Conservation (phyloP, 768 basidiomycete genomes). For the Auricularia sp. region DNA sequence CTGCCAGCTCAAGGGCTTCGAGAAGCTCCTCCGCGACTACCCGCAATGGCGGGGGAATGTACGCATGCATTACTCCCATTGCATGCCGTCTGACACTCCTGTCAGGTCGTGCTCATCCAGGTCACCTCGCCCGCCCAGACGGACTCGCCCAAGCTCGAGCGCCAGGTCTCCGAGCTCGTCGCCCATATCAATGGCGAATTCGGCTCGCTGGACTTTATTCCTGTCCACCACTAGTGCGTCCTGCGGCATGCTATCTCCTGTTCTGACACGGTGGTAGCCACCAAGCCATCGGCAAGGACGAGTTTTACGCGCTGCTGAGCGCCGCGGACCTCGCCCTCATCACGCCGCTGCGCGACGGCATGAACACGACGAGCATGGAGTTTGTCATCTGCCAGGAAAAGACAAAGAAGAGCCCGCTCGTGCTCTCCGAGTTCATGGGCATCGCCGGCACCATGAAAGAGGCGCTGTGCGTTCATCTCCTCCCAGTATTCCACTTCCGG, state of each 20-base stretch:
- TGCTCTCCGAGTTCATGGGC: slow-evolving; percentile 96
- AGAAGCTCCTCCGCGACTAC: slow-evolving; percentile 86
- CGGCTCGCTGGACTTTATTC: slow-evolving; percentile 88
- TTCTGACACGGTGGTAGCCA: slow-evolving; percentile 43
- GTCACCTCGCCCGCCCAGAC: slow-evolving; percentile 90
- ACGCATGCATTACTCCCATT: slow-evolving; percentile 37
- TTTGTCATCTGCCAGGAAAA: slow-evolving; percentile 89
- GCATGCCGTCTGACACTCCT: slow-evolving; percentile 16
- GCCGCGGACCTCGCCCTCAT: slow-evolving; percentile 93
- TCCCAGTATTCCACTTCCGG: background rate
- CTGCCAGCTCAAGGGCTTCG: slow-evolving; percentile 78
- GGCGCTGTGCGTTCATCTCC: slow-evolving; percentile 38
- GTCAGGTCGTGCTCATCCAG: slow-evolving; percentile 46
- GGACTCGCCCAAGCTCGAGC: slow-evolving; percentile 88
- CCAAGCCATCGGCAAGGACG: slow-evolving; percentile 93
- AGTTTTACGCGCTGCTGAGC: slow-evolving; percentile 90
- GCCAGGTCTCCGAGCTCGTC: slow-evolving; percentile 87
- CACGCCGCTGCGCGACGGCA: slow-evolving; percentile 91
- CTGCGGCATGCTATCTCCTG: background rate
- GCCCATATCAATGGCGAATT: slow-evolving; percentile 94
- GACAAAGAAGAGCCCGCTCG: slow-evolving; percentile 75
- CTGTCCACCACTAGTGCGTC: slow-evolving; percentile 93
- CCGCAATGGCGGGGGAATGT: slow-evolving; percentile 93
- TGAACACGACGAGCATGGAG: slow-evolving; percentile 99
- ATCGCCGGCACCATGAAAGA: slow-evolving; percentile 87